Conservation (phyloP, 2,329 filamentous ascomycete genomes). For the Podosphaera fusca region DNA sequence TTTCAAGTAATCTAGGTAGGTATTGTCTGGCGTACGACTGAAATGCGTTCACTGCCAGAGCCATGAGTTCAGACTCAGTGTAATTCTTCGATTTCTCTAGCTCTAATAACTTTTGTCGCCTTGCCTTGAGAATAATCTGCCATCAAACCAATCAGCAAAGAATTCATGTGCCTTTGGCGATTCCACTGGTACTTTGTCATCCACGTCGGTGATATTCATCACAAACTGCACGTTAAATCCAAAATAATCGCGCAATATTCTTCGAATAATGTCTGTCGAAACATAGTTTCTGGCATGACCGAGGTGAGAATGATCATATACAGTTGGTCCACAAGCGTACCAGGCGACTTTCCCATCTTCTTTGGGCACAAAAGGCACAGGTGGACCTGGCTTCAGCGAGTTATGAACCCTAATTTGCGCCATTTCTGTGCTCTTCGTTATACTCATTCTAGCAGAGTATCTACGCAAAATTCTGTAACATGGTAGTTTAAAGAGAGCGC, state of each 20-base stretch:
- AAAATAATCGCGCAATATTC: constrained; percentile 46
- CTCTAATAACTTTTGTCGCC: constrained; percentile 62
- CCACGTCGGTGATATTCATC: constrained; percentile 51
- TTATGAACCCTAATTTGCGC: constrained; percentile 15
- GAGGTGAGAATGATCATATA: constrained; percentile 43
- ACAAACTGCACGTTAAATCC: constrained; percentile 44
- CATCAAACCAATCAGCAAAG: background rate
- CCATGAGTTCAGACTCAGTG: constrained; percentile 22
- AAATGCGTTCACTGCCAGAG: constrained; percentile 30
- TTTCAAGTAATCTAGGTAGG: constrained; percentile 25
- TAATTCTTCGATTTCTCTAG: constrained; percentile 50
- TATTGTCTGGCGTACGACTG: constrained; percentile 30
- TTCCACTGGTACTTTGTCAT: constrained; percentile 26
- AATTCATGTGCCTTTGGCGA: constrained; percentile 2
- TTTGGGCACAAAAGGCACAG: constrained; percentile 13
- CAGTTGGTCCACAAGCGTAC: constrained; percentile 52
- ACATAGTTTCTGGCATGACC: constrained; percentile 55
- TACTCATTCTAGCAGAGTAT: background rate
- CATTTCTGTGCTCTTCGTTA: constrained; percentile 6
- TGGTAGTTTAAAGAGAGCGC: background rate
- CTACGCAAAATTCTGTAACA: background rate
- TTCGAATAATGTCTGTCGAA: constrained; percentile 45
- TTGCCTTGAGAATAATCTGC: constrained; percentile 44
- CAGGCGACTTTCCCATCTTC: constrained; percentile 23
- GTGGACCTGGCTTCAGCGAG: constrained; percentile 12